A percentile compares a stretch with the other conserved stretches of the same genome.
phyloP scores from a whole-genome alignment of 208 protist genomes.

The Herpetomonas samuelpessoai region DNA sequence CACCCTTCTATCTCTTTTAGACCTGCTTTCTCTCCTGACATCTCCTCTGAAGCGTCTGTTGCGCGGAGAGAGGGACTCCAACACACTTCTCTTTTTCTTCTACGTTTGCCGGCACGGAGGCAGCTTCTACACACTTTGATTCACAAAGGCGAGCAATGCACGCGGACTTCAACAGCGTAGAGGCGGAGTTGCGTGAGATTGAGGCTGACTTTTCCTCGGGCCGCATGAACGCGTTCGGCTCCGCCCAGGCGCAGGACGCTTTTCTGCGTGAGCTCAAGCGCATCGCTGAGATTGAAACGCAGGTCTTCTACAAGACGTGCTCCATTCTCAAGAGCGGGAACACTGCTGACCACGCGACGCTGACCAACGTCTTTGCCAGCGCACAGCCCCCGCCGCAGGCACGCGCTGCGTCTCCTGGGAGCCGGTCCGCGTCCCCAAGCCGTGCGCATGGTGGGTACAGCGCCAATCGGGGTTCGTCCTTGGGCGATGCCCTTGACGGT shows the following conservation, averaged over 20 bases:
- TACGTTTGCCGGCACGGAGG: too few species aligned
- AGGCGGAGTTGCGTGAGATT: conserved; percentile 80
- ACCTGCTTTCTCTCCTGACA: too few species aligned
- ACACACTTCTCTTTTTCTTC: too few species aligned
- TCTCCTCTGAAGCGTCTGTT: too few species aligned
- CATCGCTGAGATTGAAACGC: conserved; percentile 81
- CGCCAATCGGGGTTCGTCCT: conserved; percentile 24
- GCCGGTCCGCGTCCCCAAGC: neutral
- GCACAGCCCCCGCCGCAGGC: conserved; percentile 28
- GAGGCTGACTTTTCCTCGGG: conserved; percentile 79
- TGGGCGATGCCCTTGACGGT: neutral
- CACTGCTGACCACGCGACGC: conserved; percentile 48
- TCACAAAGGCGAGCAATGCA: conserved; percentile 27
- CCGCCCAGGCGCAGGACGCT: conserved; percentile 49
- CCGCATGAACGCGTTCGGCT: conserved; percentile 85
- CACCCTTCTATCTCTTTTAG: too few species aligned
- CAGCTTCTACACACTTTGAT: too few species aligned
- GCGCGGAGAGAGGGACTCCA: too few species aligned
- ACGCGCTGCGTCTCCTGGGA: neutral
- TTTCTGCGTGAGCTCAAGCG: conserved; percentile 71
- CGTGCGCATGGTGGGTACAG: conserved; percentile 6
- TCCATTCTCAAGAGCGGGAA: conserved; percentile 65
- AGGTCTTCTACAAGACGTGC: conserved; percentile 84
- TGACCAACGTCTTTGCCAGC: conserved; percentile 67
- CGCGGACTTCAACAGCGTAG: conserved; percentile 67